Evolutionary conservation across 2,329 filamentous ascomycete species (phyloP).

Genomic region (Trichothecium sympodiale): DNA sequence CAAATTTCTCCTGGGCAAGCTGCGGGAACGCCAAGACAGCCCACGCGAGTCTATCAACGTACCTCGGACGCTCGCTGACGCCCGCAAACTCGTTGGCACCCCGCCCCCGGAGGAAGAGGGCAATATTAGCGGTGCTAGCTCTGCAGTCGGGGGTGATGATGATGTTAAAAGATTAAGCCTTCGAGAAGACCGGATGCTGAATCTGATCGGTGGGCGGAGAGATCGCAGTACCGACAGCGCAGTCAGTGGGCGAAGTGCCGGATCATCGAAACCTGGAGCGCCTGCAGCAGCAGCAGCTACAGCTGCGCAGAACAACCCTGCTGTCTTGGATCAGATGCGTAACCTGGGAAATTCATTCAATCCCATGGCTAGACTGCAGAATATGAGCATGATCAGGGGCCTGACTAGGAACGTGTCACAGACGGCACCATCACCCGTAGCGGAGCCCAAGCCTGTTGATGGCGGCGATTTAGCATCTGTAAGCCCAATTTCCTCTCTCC

Average conservation of each 20-base stretch:
- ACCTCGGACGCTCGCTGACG: constrained; percentile 88
- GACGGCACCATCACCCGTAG: constrained; percentile 4
- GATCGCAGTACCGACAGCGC: constrained; percentile 71
- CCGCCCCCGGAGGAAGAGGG: constrained; percentile 54
- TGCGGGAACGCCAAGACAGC: constrained; percentile 57
- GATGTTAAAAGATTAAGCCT: constrained; percentile 15
- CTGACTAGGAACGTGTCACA: constrained; percentile 51
- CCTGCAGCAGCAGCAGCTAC: constrained; percentile 8
- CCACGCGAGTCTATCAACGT: constrained; percentile 42
- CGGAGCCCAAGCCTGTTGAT: constrained; percentile 24
- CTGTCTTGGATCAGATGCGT: constrained; percentile 68
- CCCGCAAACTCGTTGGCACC: constrained; percentile 74
- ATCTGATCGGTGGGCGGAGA: constrained; percentile 61
- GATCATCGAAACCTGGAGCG: constrained; percentile 35
- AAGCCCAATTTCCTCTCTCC: constrained; percentile 15
- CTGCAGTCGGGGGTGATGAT: constrained; percentile 18
- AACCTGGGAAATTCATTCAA: constrained; percentile 73
- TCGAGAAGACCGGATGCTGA: constrained; percentile 55
- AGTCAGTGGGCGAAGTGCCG: constrained; percentile 51
- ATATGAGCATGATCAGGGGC: constrained; percentile 62
- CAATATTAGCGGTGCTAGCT: constrained; percentile 36
- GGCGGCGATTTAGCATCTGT: constrained; percentile 48
- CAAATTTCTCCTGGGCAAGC: constrained; percentile 80
- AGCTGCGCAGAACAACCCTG: constrained; percentile 29
- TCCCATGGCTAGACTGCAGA: constrained; percentile 66